A percentile compares a stretch with the other conserved stretches of the same genome.
Evolutionary conservation across 2,329 filamentous ascomycete genomes (phyloP).

Genomic region (Purpureocillium lavendulum): DNA sequence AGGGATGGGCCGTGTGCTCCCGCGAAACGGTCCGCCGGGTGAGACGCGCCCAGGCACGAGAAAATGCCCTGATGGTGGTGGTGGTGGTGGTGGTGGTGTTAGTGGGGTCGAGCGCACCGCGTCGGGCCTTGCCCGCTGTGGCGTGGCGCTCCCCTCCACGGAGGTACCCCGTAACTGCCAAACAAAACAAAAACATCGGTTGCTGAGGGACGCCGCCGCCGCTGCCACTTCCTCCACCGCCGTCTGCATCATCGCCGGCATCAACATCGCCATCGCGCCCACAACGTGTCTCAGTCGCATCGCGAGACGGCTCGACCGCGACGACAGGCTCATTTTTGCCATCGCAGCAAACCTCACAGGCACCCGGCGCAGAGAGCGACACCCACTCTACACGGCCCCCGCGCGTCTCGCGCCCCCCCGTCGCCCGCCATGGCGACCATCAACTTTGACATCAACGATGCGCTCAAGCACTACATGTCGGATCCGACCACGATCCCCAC

Average conservation of each 20-base stretch:
- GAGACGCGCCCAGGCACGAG: too few relatives aligned
- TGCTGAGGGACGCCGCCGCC: constrained; percentile 11
- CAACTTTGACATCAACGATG: constrained; percentile 92
- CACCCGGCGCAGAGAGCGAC: background rate
- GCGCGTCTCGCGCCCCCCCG: background rate
- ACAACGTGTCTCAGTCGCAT: too few relatives aligned
- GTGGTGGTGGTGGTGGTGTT: too few relatives aligned
- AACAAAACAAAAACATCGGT: constrained; percentile 25
- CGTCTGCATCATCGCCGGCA: constrained; percentile 8
- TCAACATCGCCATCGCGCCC: constrained; percentile 1
- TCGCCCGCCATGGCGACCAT: constrained; percentile 57
- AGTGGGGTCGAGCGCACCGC: too few relatives aligned
- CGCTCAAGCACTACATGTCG: constrained; percentile 93
- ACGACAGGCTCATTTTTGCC: background rate
- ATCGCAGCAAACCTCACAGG: background rate
- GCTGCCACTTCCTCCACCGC: constrained; percentile 4
- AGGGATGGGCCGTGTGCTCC: constrained; percentile 6
- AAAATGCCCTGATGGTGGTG: too few relatives aligned
- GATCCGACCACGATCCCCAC: constrained; percentile 79
- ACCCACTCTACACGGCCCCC: constrained; percentile 8
- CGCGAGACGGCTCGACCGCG: too few relatives aligned
- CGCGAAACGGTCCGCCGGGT: too few relatives aligned
- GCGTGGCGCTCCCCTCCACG: too few relatives aligned
- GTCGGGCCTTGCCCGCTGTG: too few relatives aligned
- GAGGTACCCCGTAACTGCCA: too few relatives aligned